Conservation (phyloP, 2,329 filamentous ascomycete species). For the Aureobasidium sp. region DNA sequence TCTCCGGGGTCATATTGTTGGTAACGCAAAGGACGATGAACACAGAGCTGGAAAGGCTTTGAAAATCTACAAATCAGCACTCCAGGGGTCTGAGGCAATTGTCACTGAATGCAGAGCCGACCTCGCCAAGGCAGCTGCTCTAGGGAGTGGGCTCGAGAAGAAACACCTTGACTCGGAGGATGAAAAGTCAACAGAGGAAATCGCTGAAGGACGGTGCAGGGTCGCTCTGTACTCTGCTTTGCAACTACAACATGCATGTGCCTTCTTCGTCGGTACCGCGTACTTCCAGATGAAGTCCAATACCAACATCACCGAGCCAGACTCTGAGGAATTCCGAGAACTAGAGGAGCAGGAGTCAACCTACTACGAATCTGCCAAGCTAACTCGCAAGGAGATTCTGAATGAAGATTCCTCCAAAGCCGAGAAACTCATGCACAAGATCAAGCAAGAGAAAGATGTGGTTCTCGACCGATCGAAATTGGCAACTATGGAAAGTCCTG, state of each 20-base stretch:
- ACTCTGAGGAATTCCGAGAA: slow-evolving; percentile 55
- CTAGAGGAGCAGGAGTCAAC: slow-evolving; percentile 63
- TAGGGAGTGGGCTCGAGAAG: slow-evolving; percentile 7
- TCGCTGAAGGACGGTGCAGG: slow-evolving; percentile 30
- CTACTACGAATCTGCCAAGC: slow-evolving; percentile 70
- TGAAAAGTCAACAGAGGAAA: slow-evolving; percentile 25
- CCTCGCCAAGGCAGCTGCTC: slow-evolving; percentile 32
- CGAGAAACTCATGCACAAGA: slow-evolving; percentile 52
- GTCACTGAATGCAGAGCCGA: slow-evolving; percentile 55
- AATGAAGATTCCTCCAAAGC: slow-evolving; percentile 48
- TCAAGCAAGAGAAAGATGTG: slow-evolving; percentile 41
- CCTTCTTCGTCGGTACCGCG: slow-evolving; percentile 78
- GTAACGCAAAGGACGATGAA: slow-evolving; percentile 55
- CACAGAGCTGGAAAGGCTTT: slow-evolving; percentile 55
- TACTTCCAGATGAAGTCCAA: slow-evolving; percentile 76
- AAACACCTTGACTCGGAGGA: slow-evolving; percentile 15
- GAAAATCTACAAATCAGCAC: slow-evolving; percentile 53
- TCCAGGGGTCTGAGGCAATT: slow-evolving; percentile 34
- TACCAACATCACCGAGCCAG: slow-evolving; percentile 51
- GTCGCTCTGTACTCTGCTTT: slow-evolving; percentile 62
- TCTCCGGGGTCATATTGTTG: slow-evolving; percentile 65
- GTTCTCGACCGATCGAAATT: slow-evolving; percentile 54
- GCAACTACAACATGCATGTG: slow-evolving; percentile 70
- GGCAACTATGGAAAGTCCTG: slow-evolving; percentile 18
- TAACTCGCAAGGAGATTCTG: slow-evolving; percentile 70